Percentiles rank a stretch among this genome's conserved stretches.
Conservation (phyloP, 139 green algal species). For the Coelastrella sp. region DNA sequence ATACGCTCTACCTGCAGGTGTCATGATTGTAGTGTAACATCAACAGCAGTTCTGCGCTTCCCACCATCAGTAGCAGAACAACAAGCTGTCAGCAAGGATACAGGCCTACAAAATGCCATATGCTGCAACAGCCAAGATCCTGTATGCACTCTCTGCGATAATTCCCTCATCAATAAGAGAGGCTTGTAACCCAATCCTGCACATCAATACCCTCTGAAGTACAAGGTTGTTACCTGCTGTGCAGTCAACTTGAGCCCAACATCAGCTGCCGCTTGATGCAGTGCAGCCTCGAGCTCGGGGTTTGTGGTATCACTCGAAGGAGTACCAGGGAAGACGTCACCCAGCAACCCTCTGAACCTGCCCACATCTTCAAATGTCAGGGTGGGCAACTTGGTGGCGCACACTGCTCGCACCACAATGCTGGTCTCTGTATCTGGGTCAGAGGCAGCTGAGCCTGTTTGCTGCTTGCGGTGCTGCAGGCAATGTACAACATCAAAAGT, state of each 20-base stretch:
- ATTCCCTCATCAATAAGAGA: too few relatives aligned
- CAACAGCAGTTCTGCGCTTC: background rate
- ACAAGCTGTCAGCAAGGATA: background rate
- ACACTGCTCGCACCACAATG: conserved; percentile 77
- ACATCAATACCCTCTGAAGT: background rate
- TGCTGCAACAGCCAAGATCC: too few relatives aligned
- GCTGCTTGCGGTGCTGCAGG: background rate
- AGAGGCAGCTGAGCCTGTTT: background rate
- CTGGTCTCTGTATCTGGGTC: conserved; percentile 56
- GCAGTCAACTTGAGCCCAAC: conserved; percentile 59
- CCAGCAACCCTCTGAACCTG: conserved; percentile 60
- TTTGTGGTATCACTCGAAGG: conserved; percentile 55
- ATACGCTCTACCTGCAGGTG: conserved; percentile 70
- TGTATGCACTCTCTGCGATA: too few relatives aligned
- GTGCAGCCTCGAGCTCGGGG: conserved; percentile 63
- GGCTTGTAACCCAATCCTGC: too few relatives aligned
- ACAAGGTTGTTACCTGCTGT: conserved; percentile 53
- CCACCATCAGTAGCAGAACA: background rate
- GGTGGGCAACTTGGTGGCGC: conserved; percentile 81
- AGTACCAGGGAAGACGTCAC: conserved; percentile 65
- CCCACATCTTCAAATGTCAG: conserved; percentile 77
- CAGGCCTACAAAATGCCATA: too few relatives aligned
- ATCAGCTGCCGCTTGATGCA: conserved; percentile 54
- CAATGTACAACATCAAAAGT: background rate
- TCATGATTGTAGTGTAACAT: background rate